A percentile compares a stretch with the other conserved stretches of the same genome.
Conservation (phyloP, 768 basidiomycete genomes). For the Xanthoconium purpureum region DNA sequence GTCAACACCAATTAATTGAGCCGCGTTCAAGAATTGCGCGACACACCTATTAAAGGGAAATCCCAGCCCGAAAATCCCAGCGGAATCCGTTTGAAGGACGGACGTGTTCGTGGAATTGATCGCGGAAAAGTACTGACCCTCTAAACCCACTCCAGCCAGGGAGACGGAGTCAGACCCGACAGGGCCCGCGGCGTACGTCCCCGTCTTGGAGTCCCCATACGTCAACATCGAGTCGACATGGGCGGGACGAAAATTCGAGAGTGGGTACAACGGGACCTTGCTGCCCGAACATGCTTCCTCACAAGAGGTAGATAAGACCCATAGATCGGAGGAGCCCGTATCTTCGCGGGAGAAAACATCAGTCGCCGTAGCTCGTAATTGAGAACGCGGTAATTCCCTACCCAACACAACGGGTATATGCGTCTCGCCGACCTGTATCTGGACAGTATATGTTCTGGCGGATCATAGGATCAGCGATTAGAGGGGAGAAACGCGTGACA, state of each 20-base stretch:
- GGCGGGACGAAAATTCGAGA: conserved; percentile 43
- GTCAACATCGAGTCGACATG: conserved; percentile 46
- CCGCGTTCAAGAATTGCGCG: background rate
- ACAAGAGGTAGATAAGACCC: conserved; percentile 65
- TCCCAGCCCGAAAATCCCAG: conserved; percentile 73
- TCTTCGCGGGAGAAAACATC: conserved; percentile 38
- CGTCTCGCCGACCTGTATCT: conserved; percentile 53
- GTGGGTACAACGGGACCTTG: conserved; percentile 48
- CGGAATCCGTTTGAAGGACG: conserved; percentile 50
- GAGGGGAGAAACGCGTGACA: background rate
- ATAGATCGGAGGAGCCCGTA: conserved; percentile 76
- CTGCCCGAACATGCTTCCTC: conserved; percentile 37
- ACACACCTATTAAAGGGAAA: conserved; percentile 69
- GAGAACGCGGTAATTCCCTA: conserved; percentile 22
- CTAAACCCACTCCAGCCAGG: conserved; percentile 49
- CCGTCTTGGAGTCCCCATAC: conserved; percentile 72
- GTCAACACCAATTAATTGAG: background rate
- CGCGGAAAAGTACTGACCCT: conserved; percentile 59
- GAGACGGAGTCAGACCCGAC: conserved; percentile 58
- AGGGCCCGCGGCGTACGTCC: conserved; percentile 62
- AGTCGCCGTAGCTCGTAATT: background rate
- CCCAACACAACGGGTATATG: conserved; percentile 59
- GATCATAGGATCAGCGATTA: background rate
- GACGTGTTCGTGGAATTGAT: conserved; percentile 69
- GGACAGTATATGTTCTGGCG: conserved; percentile 60